Evolutionary conservation across 2,329 filamentous ascomycete species (phyloP), one percentile per base, ranked within the genome.

Genomic region (Hypocrella siamensis): DNA sequence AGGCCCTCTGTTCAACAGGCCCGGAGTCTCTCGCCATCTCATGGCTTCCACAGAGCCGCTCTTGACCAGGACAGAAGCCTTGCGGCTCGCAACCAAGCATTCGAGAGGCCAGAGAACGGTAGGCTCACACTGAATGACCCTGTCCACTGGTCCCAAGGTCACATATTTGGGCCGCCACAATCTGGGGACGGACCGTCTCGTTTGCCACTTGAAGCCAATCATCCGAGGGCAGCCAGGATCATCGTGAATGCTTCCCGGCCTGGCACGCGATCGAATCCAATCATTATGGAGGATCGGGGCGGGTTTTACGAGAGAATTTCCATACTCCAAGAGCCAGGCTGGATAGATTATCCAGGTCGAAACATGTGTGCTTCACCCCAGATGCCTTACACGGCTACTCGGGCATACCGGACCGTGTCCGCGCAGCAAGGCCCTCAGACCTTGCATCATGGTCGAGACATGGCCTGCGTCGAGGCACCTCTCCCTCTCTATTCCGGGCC

Each of bases 281-380:
- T 57, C 29, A 32, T 56, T 39, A 58, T 60, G 54, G 53, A 58
- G 38, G 52, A 58, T 40, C 47, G 53, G 19, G 53, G 52, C 34
- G 51, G 52, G 12, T 56, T 56, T 32, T 53, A 44, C 37, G 54
- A 54, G 38, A 52, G 49, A 34, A 43, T 56, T 22, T 37, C 32
- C 17, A 8, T 33, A 18, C 19, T 22, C 3, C 26, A 19, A 17
- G 30, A 33, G 16, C 24, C 32, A 26, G 32, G n/a, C n/a, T n/a
- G n/a, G 15, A 18, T 7, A 7, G 17, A 16, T 21, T 7, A 14
- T 26, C n/a, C 32, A 32, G 18, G 17, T 17, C 14, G 15, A 32
- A 16, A 21, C 12, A 24, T n/a, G 9, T 7, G 26, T 11, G 8
- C 21, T 9, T 14, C 26, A 16, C n/a, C 21, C 3, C 31, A 25